These are phyloP conservation scores for Gastrodia elata DNA, from an alignment of 106 monocot species.

Conservation along the genomic window DNA sequence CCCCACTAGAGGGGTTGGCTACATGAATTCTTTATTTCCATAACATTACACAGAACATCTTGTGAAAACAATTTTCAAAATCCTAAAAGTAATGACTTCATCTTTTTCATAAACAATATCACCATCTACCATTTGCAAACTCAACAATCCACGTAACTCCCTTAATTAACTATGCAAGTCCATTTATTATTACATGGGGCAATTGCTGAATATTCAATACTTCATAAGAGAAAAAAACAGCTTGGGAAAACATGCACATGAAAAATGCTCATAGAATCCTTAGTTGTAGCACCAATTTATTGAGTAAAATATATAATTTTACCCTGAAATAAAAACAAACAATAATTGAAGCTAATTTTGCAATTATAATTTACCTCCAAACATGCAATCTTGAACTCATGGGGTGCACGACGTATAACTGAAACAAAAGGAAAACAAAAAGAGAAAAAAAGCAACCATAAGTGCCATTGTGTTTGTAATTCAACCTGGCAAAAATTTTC, in stretches of 20 bases:
- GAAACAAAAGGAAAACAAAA: constrained; percentile 12
- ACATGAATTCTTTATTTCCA: too few relatives aligned
- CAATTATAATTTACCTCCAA: constrained; percentile 59
- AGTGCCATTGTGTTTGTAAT: background rate
- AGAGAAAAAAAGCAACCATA: background rate
- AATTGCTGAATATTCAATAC: background rate
- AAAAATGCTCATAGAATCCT: background rate
- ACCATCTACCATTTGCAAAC: background rate
- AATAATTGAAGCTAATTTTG: background rate
- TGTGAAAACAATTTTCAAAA: background rate
- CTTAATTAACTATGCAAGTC: background rate
- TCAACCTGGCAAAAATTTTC: background rate
- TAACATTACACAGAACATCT: background rate
- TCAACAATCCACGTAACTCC: background rate
- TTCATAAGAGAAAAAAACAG: background rate
- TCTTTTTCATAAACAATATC: background rate
- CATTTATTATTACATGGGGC: background rate
- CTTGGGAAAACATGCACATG: background rate
- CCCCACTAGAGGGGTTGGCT: too few relatives aligned
- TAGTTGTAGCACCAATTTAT: background rate
- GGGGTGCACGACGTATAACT: constrained; percentile 90
- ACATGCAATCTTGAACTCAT: constrained; percentile 99
- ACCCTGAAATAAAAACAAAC: background rate
- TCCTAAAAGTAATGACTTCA: background rate
- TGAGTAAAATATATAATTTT: background rate